A percentile compares a stretch with the other conserved stretches of the same genome.
Conservation (phyloP, 768 basidiomycete genomes). For the Boletus vermiculosoides region DNA sequence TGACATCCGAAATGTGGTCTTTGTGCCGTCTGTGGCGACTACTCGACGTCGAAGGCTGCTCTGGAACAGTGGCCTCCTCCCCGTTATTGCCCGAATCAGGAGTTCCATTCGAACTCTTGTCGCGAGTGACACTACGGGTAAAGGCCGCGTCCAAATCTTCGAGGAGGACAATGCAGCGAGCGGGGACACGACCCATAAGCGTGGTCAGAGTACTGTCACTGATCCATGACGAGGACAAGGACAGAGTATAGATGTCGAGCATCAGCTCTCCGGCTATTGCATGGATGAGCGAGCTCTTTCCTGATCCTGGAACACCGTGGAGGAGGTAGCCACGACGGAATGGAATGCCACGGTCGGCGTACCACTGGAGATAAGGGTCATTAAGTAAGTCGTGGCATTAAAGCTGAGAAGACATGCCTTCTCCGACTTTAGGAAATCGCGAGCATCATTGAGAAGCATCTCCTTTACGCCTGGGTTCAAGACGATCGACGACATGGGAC, state of each 20-base stretch:
- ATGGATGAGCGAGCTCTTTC: conserved; percentile 85
- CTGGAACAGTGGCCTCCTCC: conserved; percentile 31
- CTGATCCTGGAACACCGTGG: conserved; percentile 81
- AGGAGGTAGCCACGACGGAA: conserved; percentile 87
- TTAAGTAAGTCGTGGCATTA: not conserved
- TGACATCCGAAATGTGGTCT: conserved; percentile 70
- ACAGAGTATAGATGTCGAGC: conserved; percentile 91
- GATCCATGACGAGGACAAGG: conserved; percentile 83
- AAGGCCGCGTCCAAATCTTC: conserved; percentile 93
- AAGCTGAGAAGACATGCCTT: conserved; percentile 46
- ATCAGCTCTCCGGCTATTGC: conserved; percentile 85
- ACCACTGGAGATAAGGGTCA: conserved; percentile 55
- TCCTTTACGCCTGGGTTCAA: conserved; percentile 88
- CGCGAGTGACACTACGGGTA: conserved; percentile 69
- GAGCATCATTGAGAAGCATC: conserved; percentile 78
- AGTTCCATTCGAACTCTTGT: conserved; percentile 49
- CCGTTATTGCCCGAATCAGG: conserved; percentile 39
- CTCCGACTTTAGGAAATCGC: conserved; percentile 81
- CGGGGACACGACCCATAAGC: conserved; percentile 84
- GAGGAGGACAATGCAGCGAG: conserved; percentile 80
- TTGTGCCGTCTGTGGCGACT: conserved; percentile 47
- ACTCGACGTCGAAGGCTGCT: conserved; percentile 33
- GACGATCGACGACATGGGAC: conserved; percentile 85
- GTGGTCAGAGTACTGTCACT: conserved; percentile 83
- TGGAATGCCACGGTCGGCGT: conserved; percentile 89